These are phyloP conservation scores for Leishmania guyanensis DNA, from an alignment of 208 protist genomes.

Conservation along the genomic window DNA sequence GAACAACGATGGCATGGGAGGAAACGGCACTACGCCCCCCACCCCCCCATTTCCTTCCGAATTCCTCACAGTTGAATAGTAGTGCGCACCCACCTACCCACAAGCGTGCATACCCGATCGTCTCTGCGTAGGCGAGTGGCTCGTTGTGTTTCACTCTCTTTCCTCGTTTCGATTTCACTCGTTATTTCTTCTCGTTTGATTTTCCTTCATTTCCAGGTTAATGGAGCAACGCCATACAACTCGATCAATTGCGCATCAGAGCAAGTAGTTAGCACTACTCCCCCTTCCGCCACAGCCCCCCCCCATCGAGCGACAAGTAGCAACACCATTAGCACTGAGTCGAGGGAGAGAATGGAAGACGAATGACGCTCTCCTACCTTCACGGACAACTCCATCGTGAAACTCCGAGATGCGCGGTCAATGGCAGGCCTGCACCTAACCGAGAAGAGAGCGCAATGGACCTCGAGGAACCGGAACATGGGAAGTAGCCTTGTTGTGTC, in stretches of 20 bases:
- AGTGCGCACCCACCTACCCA: background rate
- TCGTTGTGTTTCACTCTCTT: background rate
- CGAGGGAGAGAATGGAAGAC: background rate
- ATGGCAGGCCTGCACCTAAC: background rate
- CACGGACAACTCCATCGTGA: background rate
- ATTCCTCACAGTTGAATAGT: background rate
- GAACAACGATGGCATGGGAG: background rate
- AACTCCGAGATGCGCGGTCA: background rate
- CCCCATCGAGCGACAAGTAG: background rate
- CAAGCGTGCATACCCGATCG: background rate
- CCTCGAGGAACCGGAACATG: background rate
- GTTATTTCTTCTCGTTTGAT: constrained; percentile 18
- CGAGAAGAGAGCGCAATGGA: background rate
- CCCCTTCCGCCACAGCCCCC: background rate
- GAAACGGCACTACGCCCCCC: background rate
- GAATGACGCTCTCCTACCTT: background rate
- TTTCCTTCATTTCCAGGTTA: constrained; percentile 3
- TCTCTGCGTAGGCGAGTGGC: background rate
- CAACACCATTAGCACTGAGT: background rate
- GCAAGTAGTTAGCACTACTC: background rate
- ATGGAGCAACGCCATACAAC: background rate
- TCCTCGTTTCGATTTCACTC: constrained; percentile 1
- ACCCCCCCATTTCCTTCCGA: background rate
- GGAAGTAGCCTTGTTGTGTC: background rate
- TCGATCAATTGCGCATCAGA: background rate